Base-by-base conservation (phyloP, 805 yeast genomes). In the Vanderwaltozyma verrucispora region DNA sequence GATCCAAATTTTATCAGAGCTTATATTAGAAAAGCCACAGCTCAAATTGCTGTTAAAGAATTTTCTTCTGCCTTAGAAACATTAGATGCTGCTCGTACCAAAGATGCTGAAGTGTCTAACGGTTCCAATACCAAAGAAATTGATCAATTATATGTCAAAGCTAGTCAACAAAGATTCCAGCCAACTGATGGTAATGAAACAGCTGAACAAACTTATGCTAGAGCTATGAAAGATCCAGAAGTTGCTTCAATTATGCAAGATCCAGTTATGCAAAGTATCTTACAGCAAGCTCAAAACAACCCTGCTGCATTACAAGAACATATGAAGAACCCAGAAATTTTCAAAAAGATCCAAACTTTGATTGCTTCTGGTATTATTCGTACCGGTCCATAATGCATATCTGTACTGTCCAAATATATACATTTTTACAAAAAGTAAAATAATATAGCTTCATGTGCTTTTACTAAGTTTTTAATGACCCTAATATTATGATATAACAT, bases 281-380 rank as follows among this genome's bases (percentile, higher is more conserved):
- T 92, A 59, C 80, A 76, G 50, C 99, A 92, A 67, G 97, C 97
- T 15, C 83, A 80, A 61, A 84, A 77, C 42, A 83, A 92, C 59
- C 98, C 98, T 35, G 95, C 95, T 32, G 97, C 97, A 38, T 72
- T 92, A 51, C 94, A 84, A 60, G 96, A 89, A 53, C 98, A 92
- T 65, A 87, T 92, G 96, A 83, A 77, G 71, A 92, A 92, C 65
- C 97, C 98, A 29, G 94, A 78, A 43, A 83, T 92, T 35, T 75
- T 78, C 56, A 80, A 78, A 62, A 92, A 92, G 75, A 78, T 92
- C 51, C 80, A 82, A 62, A 72, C 82, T 50, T 73, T 92, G 62
- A 80, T 88, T 59, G 95, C 96, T 39, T 96, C 97, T 15, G 99
- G 99, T 61, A 83, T 92, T 39, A 88, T 92, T 54, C 80, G 95